Evolutionary conservation across 257 asterid genomes (phyloP).

Genomic region (Lantana camara): DNA sequence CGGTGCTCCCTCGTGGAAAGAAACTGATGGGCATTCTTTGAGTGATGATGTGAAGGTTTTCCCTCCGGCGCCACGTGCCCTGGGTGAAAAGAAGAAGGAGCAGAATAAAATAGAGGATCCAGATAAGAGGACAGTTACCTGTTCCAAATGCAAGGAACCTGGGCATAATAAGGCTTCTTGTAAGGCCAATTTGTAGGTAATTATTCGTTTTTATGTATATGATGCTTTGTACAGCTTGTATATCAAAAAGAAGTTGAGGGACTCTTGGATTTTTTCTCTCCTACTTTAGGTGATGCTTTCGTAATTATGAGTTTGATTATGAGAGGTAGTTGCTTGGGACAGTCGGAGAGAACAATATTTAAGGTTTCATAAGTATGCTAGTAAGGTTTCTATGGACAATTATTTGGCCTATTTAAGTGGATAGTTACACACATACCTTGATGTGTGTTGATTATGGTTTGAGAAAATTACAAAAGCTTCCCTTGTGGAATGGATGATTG

Average conservation of each 20-base stretch:
- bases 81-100: conserved; percentile 49
- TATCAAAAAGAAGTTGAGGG: background rate
- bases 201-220: conserved; percentile 12
- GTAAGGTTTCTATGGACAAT: too few relatives aligned
- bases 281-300: background rate
- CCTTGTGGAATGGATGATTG: too few relatives aligned
- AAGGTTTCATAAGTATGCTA: background rate
- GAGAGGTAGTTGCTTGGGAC: background rate
- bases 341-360: background rate
- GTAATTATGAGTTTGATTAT: background rate
- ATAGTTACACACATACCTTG: too few relatives aligned
- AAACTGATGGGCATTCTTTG: conserved; percentile 28
- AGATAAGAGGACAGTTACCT: conserved; percentile 80
- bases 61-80: conserved; percentile 61
- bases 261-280: conserved; percentile 1
- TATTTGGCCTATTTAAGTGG: too few relatives aligned
- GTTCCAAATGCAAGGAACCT: conserved; percentile 83
- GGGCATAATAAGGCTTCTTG: conserved; percentile 95
- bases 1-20: conserved; percentile 43
- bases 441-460: too few relatives aligned
- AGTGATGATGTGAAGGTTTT: conserved; percentile 50
- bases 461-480: too few relatives aligned
- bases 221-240: conserved; percentile 33
- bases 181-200: conserved; percentile 43
- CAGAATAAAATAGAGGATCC: conserved; percentile 52